Base-by-base conservation (phyloP, 129 eudicot genomes). In the Arctium lappa region DNA sequence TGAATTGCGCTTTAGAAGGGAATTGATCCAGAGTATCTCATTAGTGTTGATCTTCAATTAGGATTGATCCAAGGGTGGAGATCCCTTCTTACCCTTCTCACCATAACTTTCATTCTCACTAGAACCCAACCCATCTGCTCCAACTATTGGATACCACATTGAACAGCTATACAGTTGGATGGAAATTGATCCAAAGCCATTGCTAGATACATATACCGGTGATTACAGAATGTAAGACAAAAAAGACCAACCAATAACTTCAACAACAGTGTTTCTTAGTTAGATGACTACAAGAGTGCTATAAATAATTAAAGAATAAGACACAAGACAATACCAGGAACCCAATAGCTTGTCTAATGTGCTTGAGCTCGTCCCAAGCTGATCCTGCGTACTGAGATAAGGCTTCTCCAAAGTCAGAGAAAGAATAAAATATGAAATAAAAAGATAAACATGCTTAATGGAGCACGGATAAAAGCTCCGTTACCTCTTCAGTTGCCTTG, bases 361-460 rank as follows among this genome's bases (percentile, higher is more conserved):
- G 98, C 91, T 89, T 95, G 70, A 95, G 99, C 92, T 95, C 99
- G 73, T 95, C 99, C 97, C 97, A 95, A 53, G 99, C 88, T 33
- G 97, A 89, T 62, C 99, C 99, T 77, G 97, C 89, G 77, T 88
- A 93, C 99, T 95, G 97, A 16, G 73, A 84, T 48, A 81, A 37
- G 38, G 15, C 50, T 79, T 86, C 77, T 74, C 74, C 44, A 79
- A 53, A 83, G 77, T 38, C 71, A 62, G 60, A 72, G 32, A 73
- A 72, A 72, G 15, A 48, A 70, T 39, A 86, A 42, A 12, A 56
- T 6, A 81, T 6, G 56, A 22, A 76, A 80, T 74, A 78, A 2
- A 77, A 81, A 29, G 33, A 73, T 44, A 78, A 69, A 69, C 6
- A 48, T 69, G 72, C 60, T 38, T 13, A 33, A 29, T 65, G 81